A percentile compares a stretch with the other conserved stretches of the same genome.
These are phyloP conservation scores for Beauveria sp. DNA, from an alignment of 2,329 filamentous ascomycete species.

Conservation along the genomic window DNA sequence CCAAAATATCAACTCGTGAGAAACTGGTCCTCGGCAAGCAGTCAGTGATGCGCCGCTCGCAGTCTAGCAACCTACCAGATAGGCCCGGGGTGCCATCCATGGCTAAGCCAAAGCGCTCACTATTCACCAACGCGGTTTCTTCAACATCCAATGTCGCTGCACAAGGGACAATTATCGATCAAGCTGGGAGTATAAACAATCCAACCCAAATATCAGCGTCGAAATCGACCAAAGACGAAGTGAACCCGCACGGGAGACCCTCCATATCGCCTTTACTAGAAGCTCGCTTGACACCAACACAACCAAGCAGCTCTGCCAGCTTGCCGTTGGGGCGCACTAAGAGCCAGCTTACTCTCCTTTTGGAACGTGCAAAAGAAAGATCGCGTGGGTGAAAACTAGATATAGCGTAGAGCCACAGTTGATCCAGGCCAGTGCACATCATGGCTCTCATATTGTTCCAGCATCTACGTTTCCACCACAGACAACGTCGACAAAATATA, in stretches of 20 bases:
- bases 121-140: slow-evolving; percentile 29
- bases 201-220: not conserved
- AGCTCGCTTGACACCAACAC: slow-evolving; percentile 40
- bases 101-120: slow-evolving; percentile 16
- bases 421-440: not conserved
- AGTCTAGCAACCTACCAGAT: slow-evolving; percentile 10
- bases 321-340: slow-evolving; percentile 50
- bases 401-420: not conserved
- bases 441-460: not conserved
- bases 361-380: slow-evolving; percentile 44
- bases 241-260: slow-evolving; percentile 11
- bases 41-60: slow-evolving; percentile 22
- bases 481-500: not conserved
- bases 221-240: not conserved
- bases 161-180: slow-evolving; percentile 37
- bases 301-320: slow-evolving; percentile 35
- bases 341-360: slow-evolving; percentile 50
- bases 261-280: slow-evolving; percentile 22
- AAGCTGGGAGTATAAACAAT: slow-evolving; percentile 20
- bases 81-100: slow-evolving; percentile 14
- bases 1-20: not conserved
- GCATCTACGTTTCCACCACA: not conserved
- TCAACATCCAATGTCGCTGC: slow-evolving; percentile 34
- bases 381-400: slow-evolving; percentile 15
- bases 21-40: not conserved